Base-by-base conservation (phyloP, 768 basidiomycete genomes). In the Termitomyces sp. region DNA sequence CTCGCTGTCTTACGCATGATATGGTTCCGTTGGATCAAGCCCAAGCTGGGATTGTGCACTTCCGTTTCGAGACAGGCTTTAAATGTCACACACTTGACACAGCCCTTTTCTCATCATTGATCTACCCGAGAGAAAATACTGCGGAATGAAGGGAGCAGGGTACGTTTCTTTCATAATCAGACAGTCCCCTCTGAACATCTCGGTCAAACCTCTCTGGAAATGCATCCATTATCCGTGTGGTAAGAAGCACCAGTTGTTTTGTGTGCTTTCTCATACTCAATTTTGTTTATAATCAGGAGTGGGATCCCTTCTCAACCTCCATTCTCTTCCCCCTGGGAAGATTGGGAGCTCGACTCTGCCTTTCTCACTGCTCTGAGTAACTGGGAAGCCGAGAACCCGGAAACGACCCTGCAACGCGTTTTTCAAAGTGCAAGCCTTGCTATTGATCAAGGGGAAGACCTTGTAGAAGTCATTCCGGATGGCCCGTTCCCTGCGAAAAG, bases 401-500 rank as follows among this genome's bases (percentile, higher is more conserved):
- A 55, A 22, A 55, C 58, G 8, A 47, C 45, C 11, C 40, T 61
- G 19, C 49, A 51, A 21, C 43, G 49, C 15, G 32, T 59, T 22
- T 50, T 59, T 7, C 50, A 46, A 30, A 37, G 14, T 21, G 53
- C 57, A 14, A 35, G 50, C 42, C n/a, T 15, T 12, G 58, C 53
- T 11, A 50, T 62, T 2, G 56, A 59, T 26, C 34, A 53, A 19
- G 30, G 44, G 11, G 43, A 53, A 24, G 41, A 48, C 15, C 21
- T 59, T 14, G 1, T 55, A 5, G 51, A 42, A 6, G 24, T 58
- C 8, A 53, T 62, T 19, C 56, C 58, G 0, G 52, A 57, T 5
- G 12, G 22, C 0, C 55, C 56, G 15, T 61, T 61, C 28, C 60
- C 60, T n/a, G 60, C 58, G 11, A 55, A 44, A 42, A 24, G 53